Evolutionary conservation across 805 yeast genomes (phyloP).

Genomic region (Nakazawaea anatomiae): DNA sequence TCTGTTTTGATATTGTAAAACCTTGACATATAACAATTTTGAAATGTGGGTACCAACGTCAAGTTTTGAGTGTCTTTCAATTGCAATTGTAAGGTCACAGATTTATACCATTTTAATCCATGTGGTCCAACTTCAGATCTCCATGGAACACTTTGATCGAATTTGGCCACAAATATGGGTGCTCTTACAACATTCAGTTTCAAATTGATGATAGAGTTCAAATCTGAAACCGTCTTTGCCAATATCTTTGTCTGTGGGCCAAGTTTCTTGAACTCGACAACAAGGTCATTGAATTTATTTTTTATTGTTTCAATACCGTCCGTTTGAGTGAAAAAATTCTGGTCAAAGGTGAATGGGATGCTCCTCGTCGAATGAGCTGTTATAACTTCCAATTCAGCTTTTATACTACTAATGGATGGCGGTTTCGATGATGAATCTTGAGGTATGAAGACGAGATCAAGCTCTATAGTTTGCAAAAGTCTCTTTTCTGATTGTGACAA

Average conservation of each 20-base stretch:
- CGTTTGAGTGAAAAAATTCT: slow-evolving; percentile 21
- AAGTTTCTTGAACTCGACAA: slow-evolving; percentile 10
- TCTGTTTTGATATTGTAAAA: slow-evolving; percentile 32
- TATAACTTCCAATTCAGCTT: slow-evolving; percentile 8
- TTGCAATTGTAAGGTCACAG: slow-evolving; percentile 34
- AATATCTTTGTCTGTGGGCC: slow-evolving; percentile 17
- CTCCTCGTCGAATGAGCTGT: slow-evolving; percentile 11
- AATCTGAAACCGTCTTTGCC: slow-evolving; percentile 18
- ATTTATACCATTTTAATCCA: background rate
- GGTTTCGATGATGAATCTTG: slow-evolving; percentile 3
- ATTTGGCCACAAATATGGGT: slow-evolving; percentile 11
- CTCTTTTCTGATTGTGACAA: slow-evolving; percentile 8
- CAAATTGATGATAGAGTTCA: slow-evolving; percentile 21
- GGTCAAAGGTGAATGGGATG: slow-evolving; percentile 35
- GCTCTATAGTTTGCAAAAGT: slow-evolving; percentile 3
- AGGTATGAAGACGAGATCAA: slow-evolving; percentile 8
- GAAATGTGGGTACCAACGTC: slow-evolving; percentile 57
- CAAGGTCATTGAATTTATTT: slow-evolving; percentile 5
- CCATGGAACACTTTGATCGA: slow-evolving; percentile 1
- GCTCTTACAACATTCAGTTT: background rate
- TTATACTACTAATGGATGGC: slow-evolving; percentile 9
- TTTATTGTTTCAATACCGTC: slow-evolving; percentile 17
- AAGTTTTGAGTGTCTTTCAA: slow-evolving; percentile 36
- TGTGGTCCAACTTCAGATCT: background rate
- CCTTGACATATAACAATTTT: slow-evolving; percentile 57